Percentiles rank a stretch among this genome's conserved stretches.
phyloP scores from a whole-genome alignment of 169 alveolate species.

The Cryptosporidium meleagridis region DNA sequence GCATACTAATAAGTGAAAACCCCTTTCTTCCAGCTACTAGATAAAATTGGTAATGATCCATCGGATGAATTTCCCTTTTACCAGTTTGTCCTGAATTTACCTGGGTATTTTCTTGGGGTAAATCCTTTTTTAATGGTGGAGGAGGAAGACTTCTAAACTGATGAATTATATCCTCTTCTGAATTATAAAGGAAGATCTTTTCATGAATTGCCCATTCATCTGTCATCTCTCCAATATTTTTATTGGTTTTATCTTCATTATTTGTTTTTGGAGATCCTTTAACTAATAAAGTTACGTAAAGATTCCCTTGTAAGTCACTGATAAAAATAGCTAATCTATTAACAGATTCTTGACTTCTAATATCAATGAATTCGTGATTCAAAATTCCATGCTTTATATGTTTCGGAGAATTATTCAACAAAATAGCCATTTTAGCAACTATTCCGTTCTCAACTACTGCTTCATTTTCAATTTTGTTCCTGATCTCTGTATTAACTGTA shows the following conservation, averaged over 20 bases:
- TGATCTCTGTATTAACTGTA: neutral
- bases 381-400: slow-evolving; percentile 29
- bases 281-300: slow-evolving; percentile 5
- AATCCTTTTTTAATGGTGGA: slow-evolving; percentile 33
- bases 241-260: neutral
- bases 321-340: slow-evolving; percentile 9
- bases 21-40: slow-evolving; percentile 24
- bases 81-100: neutral
- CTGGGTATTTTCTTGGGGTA: neutral
- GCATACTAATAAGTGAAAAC: slow-evolving; percentile 32
- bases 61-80: slow-evolving; percentile 13
- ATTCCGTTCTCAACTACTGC: neutral
- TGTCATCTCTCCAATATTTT: neutral
- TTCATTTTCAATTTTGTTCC: neutral
- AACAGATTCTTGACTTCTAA: slow-evolving; percentile 1
- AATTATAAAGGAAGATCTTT: slow-evolving; percentile 39
- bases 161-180: slow-evolving; percentile 38
- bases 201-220: slow-evolving; percentile 14
- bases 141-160: slow-evolving; percentile 38
- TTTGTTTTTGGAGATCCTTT: neutral
- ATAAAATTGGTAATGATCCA: slow-evolving; percentile 56
- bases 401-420: neutral
- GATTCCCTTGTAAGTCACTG: slow-evolving; percentile 48
- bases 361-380: slow-evolving; percentile 52
- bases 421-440: neutral